Evolutionary conservation across 495 filamentous ascomycete species (phyloP).

Genomic region (Penicillium alfredii): DNA sequence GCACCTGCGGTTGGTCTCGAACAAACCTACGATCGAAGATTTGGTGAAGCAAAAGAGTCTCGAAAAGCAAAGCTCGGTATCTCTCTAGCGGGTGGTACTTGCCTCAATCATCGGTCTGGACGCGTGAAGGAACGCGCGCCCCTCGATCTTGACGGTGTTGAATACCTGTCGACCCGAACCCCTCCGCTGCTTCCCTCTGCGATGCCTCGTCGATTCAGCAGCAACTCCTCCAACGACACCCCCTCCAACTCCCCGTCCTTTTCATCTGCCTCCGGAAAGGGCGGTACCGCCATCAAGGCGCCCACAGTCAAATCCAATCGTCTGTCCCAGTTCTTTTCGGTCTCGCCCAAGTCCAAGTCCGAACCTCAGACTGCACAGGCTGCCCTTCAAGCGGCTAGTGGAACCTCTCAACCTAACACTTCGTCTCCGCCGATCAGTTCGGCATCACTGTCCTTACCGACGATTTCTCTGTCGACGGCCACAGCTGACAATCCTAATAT

Average conservation of each 20-base stretch:
- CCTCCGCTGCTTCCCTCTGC: slow-evolving; percentile 35
- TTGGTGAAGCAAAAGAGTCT: no score
- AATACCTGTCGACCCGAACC: slow-evolving; percentile 11
- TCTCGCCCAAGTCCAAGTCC: slow-evolving; percentile 51
- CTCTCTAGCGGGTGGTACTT: slow-evolving; percentile 14
- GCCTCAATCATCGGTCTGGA: slow-evolving; percentile 16
- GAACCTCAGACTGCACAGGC: slow-evolving; percentile 44
- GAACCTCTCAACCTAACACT: slow-evolving; percentile 45
- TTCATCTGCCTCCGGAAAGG: slow-evolving; percentile 44
- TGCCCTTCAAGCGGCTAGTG: slow-evolving; percentile 55
- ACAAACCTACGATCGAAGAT: no score
- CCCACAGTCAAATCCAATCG: slow-evolving; percentile 62
- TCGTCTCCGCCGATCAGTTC: slow-evolving; percentile 61
- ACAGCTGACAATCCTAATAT: slow-evolving; percentile 69
- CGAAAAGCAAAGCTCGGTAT: no score
- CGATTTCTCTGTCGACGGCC: slow-evolving; percentile 87
- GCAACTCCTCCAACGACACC: slow-evolving; percentile 43
- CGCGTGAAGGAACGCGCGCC: slow-evolving; percentile 14
- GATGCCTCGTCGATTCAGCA: slow-evolving; percentile 52
- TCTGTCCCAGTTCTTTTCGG: slow-evolving; percentile 53
- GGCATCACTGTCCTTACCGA: slow-evolving; percentile 73
- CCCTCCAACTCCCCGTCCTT: slow-evolving; percentile 39
- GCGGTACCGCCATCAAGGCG: slow-evolving; percentile 39
- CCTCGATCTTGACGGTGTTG: slow-evolving; percentile 13
- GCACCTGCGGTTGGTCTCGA: slow-evolving; percentile 6